Evolutionary conservation across 1,139 yeast species (phyloP).

Genomic region (Taphrina sp.): DNA sequence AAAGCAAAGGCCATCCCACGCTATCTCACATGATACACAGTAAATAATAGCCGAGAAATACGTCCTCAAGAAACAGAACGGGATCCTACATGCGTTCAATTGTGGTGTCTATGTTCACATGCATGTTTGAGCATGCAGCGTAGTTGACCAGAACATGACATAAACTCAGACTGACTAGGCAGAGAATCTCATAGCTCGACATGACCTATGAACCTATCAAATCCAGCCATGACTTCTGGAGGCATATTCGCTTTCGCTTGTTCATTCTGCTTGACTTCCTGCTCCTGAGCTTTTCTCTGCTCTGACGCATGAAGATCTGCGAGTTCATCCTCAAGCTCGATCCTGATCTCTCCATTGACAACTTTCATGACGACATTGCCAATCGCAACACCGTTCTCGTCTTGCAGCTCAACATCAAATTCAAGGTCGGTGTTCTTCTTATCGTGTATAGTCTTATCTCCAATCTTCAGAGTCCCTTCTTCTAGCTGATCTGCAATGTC

Average conservation of each 20-base stretch:
- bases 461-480: conserved; percentile 10
- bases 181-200: too few relatives aligned
- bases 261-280: conserved; percentile 3
- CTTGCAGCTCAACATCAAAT: conserved; percentile 16
- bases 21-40: too few relatives aligned
- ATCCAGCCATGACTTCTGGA: conserved; percentile 10
- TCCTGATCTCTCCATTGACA: conserved; percentile 11
- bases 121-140: too few relatives aligned
- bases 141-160: too few relatives aligned
- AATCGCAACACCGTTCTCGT: conserved; percentile 10
- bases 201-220: conserved; percentile 16
- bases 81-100: too few relatives aligned
- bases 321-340: not conserved
- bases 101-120: too few relatives aligned
- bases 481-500: conserved; percentile 12
- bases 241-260: conserved; percentile 4
- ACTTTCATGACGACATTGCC: conserved; percentile 22
- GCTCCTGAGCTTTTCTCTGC: not conserved
- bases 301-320: not conserved
- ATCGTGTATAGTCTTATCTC: conserved; percentile 7
- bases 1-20: too few relatives aligned
- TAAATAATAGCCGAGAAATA: too few relatives aligned
- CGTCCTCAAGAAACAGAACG: too few relatives aligned
- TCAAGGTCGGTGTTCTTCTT: conserved; percentile 4
- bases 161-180: too few relatives aligned